Percentiles rank a stretch among this genome's conserved stretches.
Evolutionary conservation across 805 yeast genomes (phyloP).

Genomic region (Suhomyces xylopsoci): DNA sequence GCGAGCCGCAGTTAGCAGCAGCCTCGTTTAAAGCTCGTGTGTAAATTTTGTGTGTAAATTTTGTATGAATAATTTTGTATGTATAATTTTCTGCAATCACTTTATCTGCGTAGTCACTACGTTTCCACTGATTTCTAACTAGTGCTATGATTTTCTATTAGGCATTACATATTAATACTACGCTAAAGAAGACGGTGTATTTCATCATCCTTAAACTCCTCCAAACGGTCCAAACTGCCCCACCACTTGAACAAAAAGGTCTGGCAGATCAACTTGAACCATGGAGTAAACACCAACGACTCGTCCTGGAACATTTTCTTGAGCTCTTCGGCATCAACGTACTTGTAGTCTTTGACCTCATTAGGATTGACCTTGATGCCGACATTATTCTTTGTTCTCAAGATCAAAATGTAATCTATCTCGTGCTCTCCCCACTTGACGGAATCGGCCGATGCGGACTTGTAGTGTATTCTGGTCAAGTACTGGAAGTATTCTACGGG

Average conservation of each 20-base stretch:
- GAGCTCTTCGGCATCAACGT: slow-evolving; percentile 67
- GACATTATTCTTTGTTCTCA: slow-evolving; percentile 51
- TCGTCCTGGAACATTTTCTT: slow-evolving; percentile 72
- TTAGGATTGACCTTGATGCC: slow-evolving; percentile 59
- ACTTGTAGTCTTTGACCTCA: slow-evolving; percentile 79
- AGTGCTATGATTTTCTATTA: no score
- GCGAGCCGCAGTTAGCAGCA: no score
- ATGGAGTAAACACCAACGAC: slow-evolving; percentile 82
- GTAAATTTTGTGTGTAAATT: no score
- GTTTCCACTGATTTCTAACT: no score
- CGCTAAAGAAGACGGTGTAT: slow-evolving; percentile 48
- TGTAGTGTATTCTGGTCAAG: slow-evolving; percentile 91
- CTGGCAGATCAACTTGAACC: slow-evolving; percentile 96
- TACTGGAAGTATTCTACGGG: slow-evolving; percentile 72
- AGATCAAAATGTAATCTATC: slow-evolving; percentile 88
- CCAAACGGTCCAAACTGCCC: slow-evolving; percentile 64
- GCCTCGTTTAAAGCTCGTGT: no score
- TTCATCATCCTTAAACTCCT: slow-evolving; percentile 43
- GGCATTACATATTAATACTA: no score
- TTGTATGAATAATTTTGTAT: no score
- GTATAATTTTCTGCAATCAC: no score
- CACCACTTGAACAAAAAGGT: slow-evolving; percentile 92
- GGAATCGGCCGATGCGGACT: slow-evolving; percentile 67
- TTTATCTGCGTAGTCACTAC: no score
- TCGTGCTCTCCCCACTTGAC: slow-evolving; percentile 97